Conservation (phyloP, 139 green algal genomes). For the Chlorella sp. region DNA sequence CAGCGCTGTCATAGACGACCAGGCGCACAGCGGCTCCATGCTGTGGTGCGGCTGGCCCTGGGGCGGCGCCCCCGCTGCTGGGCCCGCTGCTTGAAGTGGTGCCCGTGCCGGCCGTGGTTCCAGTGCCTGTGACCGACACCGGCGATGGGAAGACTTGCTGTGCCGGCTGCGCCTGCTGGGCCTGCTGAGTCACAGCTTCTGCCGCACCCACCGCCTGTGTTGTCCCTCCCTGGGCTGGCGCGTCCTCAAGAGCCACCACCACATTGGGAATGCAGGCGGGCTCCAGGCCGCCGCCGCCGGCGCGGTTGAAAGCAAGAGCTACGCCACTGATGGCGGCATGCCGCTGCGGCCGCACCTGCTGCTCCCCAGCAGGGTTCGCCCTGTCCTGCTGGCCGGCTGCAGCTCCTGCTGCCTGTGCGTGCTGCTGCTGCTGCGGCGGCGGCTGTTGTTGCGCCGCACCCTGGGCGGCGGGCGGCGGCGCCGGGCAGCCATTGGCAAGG, state of each 20-base stretch:
- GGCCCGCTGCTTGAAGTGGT: not conserved
- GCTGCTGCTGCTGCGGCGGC: not conserved
- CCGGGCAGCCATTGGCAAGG: too few relatives aligned
- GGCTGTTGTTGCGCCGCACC: not conserved
- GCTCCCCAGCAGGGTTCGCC: not conserved
- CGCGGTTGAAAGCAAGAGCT: slow-evolving; percentile 1
- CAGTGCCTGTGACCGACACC: not conserved
- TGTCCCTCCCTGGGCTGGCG: not conserved
- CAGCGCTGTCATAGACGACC: not conserved
- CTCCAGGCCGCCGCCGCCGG: not conserved
- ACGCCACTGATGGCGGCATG: slow-evolving; percentile 9
- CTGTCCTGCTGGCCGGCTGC: not conserved
- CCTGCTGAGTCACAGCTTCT: not conserved
- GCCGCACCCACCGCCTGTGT: not conserved
- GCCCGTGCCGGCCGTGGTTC: too few relatives aligned
- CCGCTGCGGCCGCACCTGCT: not conserved
- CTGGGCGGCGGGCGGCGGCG: too few relatives aligned
- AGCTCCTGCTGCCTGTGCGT: not conserved
- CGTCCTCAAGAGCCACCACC: not conserved
- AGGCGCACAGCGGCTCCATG: not conserved
- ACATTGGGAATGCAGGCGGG: not conserved
- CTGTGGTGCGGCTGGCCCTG: not conserved
- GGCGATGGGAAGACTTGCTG: not conserved
- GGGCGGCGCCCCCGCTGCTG: not conserved
- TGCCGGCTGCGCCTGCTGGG: not conserved